Conservation (phyloP, 495 filamentous ascomycete species). For the Penicillium longicatenatum region DNA sequence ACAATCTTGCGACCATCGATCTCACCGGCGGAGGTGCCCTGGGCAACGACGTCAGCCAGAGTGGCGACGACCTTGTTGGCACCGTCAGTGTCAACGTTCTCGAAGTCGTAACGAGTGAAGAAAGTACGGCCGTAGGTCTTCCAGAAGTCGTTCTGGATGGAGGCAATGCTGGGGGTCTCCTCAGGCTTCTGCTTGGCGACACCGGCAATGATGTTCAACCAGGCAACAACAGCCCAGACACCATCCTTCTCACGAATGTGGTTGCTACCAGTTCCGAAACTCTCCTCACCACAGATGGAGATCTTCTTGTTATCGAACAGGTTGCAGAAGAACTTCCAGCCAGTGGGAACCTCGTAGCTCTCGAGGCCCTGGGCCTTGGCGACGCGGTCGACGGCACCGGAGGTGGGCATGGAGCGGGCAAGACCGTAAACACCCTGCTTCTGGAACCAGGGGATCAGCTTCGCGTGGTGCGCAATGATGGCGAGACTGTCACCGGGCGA, state of each 20-base stretch:
- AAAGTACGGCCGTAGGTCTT: slow-evolving; percentile 93
- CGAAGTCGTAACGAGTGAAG: slow-evolving; percentile 99
- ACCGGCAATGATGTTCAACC: slow-evolving; percentile 97
- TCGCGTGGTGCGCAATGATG: slow-evolving; percentile 94
- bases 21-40: slow-evolving; percentile 75
- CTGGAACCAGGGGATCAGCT: slow-evolving; percentile 94
- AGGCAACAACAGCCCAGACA: slow-evolving; percentile 94
- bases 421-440: slow-evolving; percentile 94
- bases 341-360: slow-evolving; percentile 96
- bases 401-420: slow-evolving; percentile 96
- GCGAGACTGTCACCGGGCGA: slow-evolving; percentile 95
- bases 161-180: slow-evolving; percentile 80
- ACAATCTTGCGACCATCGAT: slow-evolving; percentile 70
- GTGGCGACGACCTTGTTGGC: slow-evolving; percentile 85
- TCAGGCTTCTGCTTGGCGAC: slow-evolving; percentile 78
- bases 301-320: slow-evolving; percentile 96
- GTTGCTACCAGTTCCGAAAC: slow-evolving; percentile 97
- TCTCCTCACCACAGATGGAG: slow-evolving; percentile 98
- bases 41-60: slow-evolving; percentile 65
- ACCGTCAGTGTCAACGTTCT: slow-evolving; percentile 86
- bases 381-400: slow-evolving; percentile 90
- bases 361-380: slow-evolving; percentile 90
- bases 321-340: slow-evolving; percentile 99
- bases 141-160: slow-evolving; percentile 98
- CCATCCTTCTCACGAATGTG: slow-evolving; percentile 99